Base-by-base conservation (phyloP, 306 rosid genomes). In the Amphicarpaea edgeworthii region DNA sequence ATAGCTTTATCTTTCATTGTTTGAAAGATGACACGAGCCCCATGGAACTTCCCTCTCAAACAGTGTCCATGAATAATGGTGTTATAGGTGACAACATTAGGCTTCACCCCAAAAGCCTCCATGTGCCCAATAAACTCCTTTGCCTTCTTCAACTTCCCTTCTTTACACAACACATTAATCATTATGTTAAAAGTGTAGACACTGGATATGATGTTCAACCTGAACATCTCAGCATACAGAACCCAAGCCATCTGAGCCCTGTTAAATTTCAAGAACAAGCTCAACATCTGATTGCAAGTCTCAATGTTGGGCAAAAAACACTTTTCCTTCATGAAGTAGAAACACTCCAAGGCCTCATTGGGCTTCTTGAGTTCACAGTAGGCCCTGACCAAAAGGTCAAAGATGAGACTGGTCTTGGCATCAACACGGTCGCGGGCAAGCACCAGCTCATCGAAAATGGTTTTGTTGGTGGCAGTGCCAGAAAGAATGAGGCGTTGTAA, bases 161-260 rank as follows among this genome's bases (percentile, higher is more conserved):
- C 89, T 82, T 83, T 94, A 51, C 97, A 91, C 85, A 94, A 77
- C 61, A 90, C 93, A 87, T 91, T 87, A 46, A 91, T 82, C 97
- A 94, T 94, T 0, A 94, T 91, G 49, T 94, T 94, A 54, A 87
- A 91, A 4, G 98, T 91, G 64, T 40, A 85, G 5, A 85, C 79
- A 17, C 84, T 87, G 0, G 97, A 94, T 73, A 74, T 87, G 9
- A 94, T 84, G 23, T 81, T 80, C 89, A 90, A 63, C 86, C 89
- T 87, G 82, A 90, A 90, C 98, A 94, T 91, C 77, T 94, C 96
- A 1, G 94, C 91, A 77, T 91, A 94, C 47, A 94, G 43, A 86
- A 70, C 89, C 98, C 97, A 94, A 6, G 88, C 90, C 61, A 40
- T 75, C 54, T 86, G 87, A 0, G 83, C 85, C 78, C 79, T 73